Base-by-base conservation (phyloP, 2,329 filamentous ascomycete species). In the Aspergillus novofumigatus region DNA sequence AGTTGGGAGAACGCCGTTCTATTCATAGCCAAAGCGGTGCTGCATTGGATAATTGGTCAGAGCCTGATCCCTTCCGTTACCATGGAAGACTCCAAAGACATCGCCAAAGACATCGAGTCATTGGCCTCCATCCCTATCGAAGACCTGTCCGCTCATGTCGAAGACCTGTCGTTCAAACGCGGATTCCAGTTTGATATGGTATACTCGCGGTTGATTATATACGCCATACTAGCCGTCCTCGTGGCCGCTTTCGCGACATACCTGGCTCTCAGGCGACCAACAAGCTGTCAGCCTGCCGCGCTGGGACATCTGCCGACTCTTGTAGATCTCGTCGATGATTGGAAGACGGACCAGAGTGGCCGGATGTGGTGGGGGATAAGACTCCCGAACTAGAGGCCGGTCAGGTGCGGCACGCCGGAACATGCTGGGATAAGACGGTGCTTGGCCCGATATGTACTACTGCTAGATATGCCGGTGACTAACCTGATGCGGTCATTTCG, bases 31-130 rank as follows among this genome's bases (percentile, higher is more conserved):
- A 64, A 63, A 51, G 50, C 54, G 2, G 5, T 59, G 2, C 41
- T 63, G 45, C 62, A 64, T 53, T 64, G 61, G 61, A 26, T 63
- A 25, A 49, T 63, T 20, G 61, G 61, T 44, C 53, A 54, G 29
- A 44, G 51, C 21, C 21, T 59, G 25, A 48, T 49, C 9, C 49
- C 58, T 41, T 55, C 55, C 9, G 45, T 57, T 26, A n/a, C 28
- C 32, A 26, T 47, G 17, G 38, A 47, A 47, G 38, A 25, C 9
- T 23, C 42, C 32, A 14, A 32, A 32, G 29, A 32, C 29, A 32
- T 32, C 10, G 29, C 42, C 32, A 14, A 32, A 32, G 29, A 32
- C 29, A 32, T 32, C 10, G 29, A 32, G 14, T 32, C 29, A 32
- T 32, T 14, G 4, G 4, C 29, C 29, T 32, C 29, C 29, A 32